These are phyloP conservation scores for Penicillium oxalicum DNA, from an alignment of 2,329 filamentous ascomycete species.

Conservation along the genomic window DNA sequence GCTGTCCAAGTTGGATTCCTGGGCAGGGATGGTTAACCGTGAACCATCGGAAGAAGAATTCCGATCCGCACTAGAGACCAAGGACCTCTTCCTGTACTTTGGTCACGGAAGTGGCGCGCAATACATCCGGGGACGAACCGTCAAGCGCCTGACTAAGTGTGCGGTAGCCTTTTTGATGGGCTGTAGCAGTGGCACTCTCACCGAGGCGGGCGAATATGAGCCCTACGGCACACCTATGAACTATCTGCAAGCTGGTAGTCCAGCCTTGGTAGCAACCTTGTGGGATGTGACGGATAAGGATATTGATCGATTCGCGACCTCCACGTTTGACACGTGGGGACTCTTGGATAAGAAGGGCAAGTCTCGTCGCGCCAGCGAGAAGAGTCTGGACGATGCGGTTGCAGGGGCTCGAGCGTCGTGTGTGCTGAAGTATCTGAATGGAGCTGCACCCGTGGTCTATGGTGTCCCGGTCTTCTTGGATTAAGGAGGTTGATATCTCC, in stretches of 20 bases:
- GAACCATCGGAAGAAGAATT: slow-evolving; percentile 74
- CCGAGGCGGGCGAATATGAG: slow-evolving; percentile 80
- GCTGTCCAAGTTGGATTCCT: slow-evolving; percentile 51
- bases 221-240: slow-evolving; percentile 85
- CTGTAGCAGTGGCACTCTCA: slow-evolving; percentile 77
- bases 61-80: slow-evolving; percentile 57
- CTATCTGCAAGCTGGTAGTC: slow-evolving; percentile 82
- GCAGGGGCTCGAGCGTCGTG: slow-evolving; percentile 69
- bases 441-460: slow-evolving; percentile 88
- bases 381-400: slow-evolving; percentile 74
- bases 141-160: slow-evolving; percentile 72
- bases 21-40: slow-evolving; percentile 63
- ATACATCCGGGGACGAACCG: slow-evolving; percentile 79
- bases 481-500: slow-evolving; percentile 11
- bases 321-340: slow-evolving; percentile 80
- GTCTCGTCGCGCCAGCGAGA: slow-evolving; percentile 21
- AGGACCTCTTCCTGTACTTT: slow-evolving; percentile 82
- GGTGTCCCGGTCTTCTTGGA: slow-evolving; percentile 83
- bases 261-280: slow-evolving; percentile 82
- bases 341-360: slow-evolving; percentile 49
- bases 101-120: slow-evolving; percentile 93
- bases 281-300: slow-evolving; percentile 99
- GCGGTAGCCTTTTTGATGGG: slow-evolving; percentile 88
- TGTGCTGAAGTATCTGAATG: slow-evolving; percentile 84
- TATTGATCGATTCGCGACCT: slow-evolving; percentile 84